Conservation (phyloP, 2,329 filamentous ascomycete species). For the Fusarium caatingaense region DNA sequence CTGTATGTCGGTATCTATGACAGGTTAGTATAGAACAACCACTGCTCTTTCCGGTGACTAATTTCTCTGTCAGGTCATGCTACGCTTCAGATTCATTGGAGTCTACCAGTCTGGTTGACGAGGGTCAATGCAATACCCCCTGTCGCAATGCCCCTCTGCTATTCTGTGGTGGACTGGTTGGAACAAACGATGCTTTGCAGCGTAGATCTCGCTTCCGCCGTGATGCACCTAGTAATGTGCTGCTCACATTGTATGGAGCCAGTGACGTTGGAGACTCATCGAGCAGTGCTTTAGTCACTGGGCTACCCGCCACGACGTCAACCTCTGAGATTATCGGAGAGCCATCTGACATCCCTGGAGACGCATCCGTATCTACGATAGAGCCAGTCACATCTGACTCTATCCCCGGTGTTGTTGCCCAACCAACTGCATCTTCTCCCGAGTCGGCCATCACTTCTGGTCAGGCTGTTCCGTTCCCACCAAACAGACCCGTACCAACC, state of each 20-base stretch:
- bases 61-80: background rate
- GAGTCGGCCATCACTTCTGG: no score
- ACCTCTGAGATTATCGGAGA: background rate
- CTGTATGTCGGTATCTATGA: background rate
- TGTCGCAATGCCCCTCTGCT: background rate
- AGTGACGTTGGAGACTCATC: background rate
- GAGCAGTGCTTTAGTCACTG: background rate
- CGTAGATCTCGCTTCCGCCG: background rate
- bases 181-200: background rate
- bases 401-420: no score
- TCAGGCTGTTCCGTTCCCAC: background rate
- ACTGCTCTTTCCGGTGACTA: accelerated
- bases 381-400: background rate
- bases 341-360: no score
- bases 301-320: no score
- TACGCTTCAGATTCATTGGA: background rate
- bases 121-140: background rate
- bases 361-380: background rate
- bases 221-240: background rate
- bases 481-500: background rate
- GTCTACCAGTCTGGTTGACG: background rate
- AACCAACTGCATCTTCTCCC: no score
- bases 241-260: background rate
- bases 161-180: background rate
- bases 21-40: background rate